These are phyloP conservation scores for Russula lepida DNA, from an alignment of 768 basidiomycete species.

Conservation along the genomic window DNA sequence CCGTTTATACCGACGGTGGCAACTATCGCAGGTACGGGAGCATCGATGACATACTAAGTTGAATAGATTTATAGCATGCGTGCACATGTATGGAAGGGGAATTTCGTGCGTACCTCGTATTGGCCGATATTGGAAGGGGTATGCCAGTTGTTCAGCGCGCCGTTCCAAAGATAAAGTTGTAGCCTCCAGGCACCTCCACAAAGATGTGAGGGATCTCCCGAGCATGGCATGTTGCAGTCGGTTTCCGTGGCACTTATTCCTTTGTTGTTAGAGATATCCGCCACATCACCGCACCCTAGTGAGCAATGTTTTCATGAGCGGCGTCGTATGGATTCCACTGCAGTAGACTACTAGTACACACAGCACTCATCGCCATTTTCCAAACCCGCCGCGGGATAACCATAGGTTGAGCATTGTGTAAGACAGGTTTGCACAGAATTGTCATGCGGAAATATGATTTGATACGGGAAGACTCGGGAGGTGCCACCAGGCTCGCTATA, in stretches of 20 bases:
- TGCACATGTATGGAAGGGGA: background rate
- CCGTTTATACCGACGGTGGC: constrained; percentile 73
- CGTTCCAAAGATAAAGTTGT: constrained; percentile 30
- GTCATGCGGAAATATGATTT: constrained; percentile 49
- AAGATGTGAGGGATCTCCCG: constrained; percentile 59
- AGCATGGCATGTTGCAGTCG: constrained; percentile 45
- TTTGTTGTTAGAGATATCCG: constrained; percentile 37
- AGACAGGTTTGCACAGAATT: constrained; percentile 60
- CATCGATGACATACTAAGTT: constrained; percentile 38
- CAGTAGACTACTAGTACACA: constrained; percentile 34
- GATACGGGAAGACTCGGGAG: constrained; percentile 50
- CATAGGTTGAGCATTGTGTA: constrained; percentile 58
- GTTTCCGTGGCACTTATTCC: constrained; percentile 29
- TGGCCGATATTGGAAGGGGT: constrained; percentile 53
- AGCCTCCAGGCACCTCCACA: constrained; percentile 55
- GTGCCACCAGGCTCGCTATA: constrained; percentile 38
- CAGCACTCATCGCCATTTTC: constrained; percentile 71
- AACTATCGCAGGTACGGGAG: constrained; percentile 63
- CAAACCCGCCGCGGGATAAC: constrained; percentile 61
- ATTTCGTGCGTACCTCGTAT: constrained; percentile 50
- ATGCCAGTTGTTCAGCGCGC: constrained; percentile 49
- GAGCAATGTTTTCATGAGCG: background rate
- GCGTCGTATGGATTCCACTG: background rate
- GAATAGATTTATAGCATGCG: background rate
- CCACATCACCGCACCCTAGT: constrained; percentile 62